These are phyloP conservation scores for Botrytis galanthina DNA, from an alignment of 2,329 filamentous ascomycete genomes.

Conservation along the genomic window DNA sequence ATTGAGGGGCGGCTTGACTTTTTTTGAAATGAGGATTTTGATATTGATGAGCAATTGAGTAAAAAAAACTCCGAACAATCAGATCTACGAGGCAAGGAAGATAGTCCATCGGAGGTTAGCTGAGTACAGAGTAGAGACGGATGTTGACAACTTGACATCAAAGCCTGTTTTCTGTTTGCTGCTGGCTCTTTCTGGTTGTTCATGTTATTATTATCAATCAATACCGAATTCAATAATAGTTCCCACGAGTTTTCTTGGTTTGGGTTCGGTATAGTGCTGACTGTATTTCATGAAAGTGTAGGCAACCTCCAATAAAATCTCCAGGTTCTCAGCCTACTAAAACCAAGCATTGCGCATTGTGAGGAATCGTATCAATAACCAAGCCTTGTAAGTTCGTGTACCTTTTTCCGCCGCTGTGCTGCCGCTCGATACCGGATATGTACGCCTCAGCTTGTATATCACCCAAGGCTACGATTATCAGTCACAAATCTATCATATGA, in stretches of 20 bases:
- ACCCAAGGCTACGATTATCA: constrained; percentile 10
- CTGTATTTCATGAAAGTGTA: constrained; percentile 12
- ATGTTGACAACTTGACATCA: not conserved
- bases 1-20: not conserved
- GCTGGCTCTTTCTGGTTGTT: not conserved
- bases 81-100: not conserved
- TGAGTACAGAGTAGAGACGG: not conserved
- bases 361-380: not conserved
- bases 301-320: not conserved
- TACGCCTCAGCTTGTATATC: constrained; percentile 8
- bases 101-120: not conserved
- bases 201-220: constrained; percentile 6
- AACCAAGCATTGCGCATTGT: not conserved
- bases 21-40: not conserved
- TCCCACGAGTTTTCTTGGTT: not conserved
- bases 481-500: constrained; percentile 14
- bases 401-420: not conserved
- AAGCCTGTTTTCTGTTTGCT: not conserved
- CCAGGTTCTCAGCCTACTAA: constrained; percentile 9
- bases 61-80: not conserved
- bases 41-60: not conserved
- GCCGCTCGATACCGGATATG: not conserved
- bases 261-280: constrained; percentile 17
- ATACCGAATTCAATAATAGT: not conserved
- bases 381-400: constrained; percentile 16